Evolutionary conservation across 257 asterid species (phyloP), one percentile per base, ranked within the genome.

Genomic region (Fraxinus americana): DNA sequence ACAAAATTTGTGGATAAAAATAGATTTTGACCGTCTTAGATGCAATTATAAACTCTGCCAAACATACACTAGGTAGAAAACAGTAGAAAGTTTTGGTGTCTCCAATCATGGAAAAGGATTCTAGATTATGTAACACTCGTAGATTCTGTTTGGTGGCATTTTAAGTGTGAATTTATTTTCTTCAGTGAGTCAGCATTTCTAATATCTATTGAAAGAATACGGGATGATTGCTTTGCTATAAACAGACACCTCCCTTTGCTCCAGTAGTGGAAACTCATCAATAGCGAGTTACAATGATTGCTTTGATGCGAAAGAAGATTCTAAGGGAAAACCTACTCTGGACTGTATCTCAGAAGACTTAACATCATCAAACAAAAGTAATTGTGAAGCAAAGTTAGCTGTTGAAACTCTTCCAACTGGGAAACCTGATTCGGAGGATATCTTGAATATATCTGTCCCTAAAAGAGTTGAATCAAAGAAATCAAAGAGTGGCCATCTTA

Each of bases 191-290:
- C 73, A 68, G 72, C 78, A 77, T 83, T 77, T 74, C 23, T 67
- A 41, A 71, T 73, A 70, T 45, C 50, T 41, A 52, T 66, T 63
- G 57, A 82, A 41, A 50, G 69, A 75, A 72, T 77, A 75, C 65
- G 76, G 74, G 82, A 32, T 52, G 63, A 52, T 17, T 52, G 23
- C 63, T 52, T 52, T 52, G 63, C 17, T 52, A 13, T 52, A 6
- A 52, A 48, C 59, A 41, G 85, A 83, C 77, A 45, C 27, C 27
- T 45, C 87, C 63, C 83, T 78, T 74, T 84, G 84, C 82, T 86
- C 91, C 74, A 83, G 76, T 77, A 88, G 91, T 82, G 91, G 85
- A 61, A 88, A 74, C 41, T 90, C 97, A 65, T 86, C 90, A 12
- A 75, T 91, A 85, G 88, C 85, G 38, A 82, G 88, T 78, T 90